These are phyloP conservation scores for Microcyclospora tardicrescens DNA, from an alignment of 2,329 filamentous ascomycete genomes.

Conservation along the genomic window DNA sequence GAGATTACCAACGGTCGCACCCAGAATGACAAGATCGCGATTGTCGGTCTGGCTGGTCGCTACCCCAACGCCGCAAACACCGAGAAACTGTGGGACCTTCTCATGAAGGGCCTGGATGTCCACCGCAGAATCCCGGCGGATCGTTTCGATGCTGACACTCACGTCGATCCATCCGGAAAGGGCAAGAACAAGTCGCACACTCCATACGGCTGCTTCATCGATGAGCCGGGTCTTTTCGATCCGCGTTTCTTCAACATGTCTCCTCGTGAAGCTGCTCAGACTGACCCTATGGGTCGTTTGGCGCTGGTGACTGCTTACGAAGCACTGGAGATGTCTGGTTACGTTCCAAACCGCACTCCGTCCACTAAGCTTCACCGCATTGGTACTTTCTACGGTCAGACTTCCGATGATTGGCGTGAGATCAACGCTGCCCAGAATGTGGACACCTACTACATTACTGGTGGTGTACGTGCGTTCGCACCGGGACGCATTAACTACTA, in stretches of 20 bases:
- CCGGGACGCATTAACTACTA: constrained; percentile 61
- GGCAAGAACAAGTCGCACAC: constrained; percentile 64
- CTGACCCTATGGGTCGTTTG: constrained; percentile 68
- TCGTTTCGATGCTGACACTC: constrained; percentile 59
- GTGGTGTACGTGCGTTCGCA: constrained; percentile 48
- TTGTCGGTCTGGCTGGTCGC: constrained; percentile 69
- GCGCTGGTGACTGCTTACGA: constrained; percentile 68
- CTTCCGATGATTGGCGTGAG: constrained; percentile 65
- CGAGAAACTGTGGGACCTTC: constrained; percentile 61
- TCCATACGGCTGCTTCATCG: constrained; percentile 62
- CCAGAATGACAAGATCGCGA: constrained; percentile 60
- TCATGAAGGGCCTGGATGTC: constrained; percentile 63
- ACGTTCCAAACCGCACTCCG: constrained; percentile 58
- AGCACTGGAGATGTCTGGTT: constrained; percentile 68
- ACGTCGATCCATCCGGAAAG: constrained; percentile 60
- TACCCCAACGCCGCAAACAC: constrained; percentile 61
- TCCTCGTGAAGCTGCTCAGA: constrained; percentile 64
- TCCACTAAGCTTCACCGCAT: constrained; percentile 53
- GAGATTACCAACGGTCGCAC: constrained; percentile 29
- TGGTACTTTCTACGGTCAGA: constrained; percentile 63
- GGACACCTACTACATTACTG: constrained; percentile 55
- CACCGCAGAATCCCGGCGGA: constrained; percentile 55
- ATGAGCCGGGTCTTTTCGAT: constrained; percentile 65
- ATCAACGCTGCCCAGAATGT: constrained; percentile 61
- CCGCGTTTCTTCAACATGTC: constrained; percentile 84